phyloP scores from a whole-genome alignment of 768 basidiomycete genomes.

The Podaxis carcinomalis region DNA sequence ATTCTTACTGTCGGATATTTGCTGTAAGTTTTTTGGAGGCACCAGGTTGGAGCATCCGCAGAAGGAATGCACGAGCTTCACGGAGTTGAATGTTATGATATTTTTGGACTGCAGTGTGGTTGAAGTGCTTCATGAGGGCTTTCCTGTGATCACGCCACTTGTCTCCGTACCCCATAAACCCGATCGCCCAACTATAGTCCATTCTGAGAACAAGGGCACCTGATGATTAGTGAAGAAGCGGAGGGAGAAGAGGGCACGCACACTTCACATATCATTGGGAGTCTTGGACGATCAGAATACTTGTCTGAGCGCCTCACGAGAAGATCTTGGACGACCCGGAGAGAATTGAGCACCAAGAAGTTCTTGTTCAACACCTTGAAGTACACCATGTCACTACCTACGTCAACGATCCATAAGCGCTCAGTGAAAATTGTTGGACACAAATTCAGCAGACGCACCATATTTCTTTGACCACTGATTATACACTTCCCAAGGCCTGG shows the following conservation, averaged over 20 bases:
- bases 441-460: constrained; percentile 12
- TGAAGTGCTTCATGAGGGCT: constrained; percentile 23
- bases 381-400: neutral
- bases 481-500: constrained; percentile 18
- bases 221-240: neutral
- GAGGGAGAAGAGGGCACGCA: neutral
- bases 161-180: constrained; percentile 20
- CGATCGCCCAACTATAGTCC: constrained; percentile 12
- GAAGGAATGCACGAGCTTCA: constrained; percentile 2
- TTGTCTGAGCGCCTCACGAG: constrained; percentile 13
- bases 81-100: constrained; percentile 14
- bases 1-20: neutral
- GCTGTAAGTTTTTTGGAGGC: constrained; percentile 1
- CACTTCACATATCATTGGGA: constrained; percentile 21
- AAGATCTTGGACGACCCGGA: constrained; percentile 9
- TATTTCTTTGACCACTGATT: constrained; percentile 19
- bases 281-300: constrained; percentile 20
- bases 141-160: constrained; percentile 20
- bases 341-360: constrained; percentile 10
- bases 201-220: constrained; percentile 9
- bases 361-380: neutral
- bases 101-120: constrained; percentile 11
- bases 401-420: neutral
- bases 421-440: neutral
- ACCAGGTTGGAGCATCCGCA: neutral